These are phyloP conservation scores for Paramecium octaurelia DNA, from an alignment of 73 alveolate genomes.

Conservation along the genomic window DNA sequence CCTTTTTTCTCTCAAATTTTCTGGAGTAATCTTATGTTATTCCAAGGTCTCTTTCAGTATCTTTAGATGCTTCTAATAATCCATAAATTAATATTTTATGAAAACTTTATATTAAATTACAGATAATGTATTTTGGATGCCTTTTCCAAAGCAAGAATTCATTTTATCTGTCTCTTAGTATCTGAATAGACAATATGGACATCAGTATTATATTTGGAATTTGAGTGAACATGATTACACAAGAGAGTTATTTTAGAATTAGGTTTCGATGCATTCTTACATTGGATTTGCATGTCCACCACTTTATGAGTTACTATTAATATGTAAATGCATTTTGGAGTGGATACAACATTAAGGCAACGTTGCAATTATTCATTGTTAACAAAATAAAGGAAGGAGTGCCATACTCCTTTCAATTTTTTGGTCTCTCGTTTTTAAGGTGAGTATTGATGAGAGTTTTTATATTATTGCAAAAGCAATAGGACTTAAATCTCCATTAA, in stretches of 20 bases:
- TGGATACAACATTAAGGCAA: slow-evolving; percentile 2
- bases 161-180: neutral
- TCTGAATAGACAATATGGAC: slow-evolving; percentile 21
- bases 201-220: slow-evolving; percentile 28
- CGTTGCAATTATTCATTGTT: slow-evolving; percentile 41
- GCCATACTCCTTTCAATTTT: neutral
- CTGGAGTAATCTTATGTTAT: neutral
- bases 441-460: neutral
- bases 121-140: slow-evolving; percentile 46
- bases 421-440: neutral
- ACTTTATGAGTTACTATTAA: neutral
- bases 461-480: neutral
- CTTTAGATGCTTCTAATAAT: neutral
- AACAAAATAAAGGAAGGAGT: slow-evolving; percentile 37
- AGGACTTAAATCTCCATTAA: neutral
- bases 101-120: neutral
- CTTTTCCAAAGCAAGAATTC: slow-evolving; percentile 15
- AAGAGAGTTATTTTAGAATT: slow-evolving; percentile 4
- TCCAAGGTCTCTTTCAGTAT: neutral
- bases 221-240: slow-evolving; percentile 29
- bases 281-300: slow-evolving; percentile 29
- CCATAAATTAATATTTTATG: neutral
- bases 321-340: slow-evolving; percentile 13
- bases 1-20: neutral
- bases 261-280: slow-evolving; percentile 1